Evolutionary conservation across 768 basidiomycete genomes (phyloP).

Genomic region (Suillus clintonianus): DNA sequence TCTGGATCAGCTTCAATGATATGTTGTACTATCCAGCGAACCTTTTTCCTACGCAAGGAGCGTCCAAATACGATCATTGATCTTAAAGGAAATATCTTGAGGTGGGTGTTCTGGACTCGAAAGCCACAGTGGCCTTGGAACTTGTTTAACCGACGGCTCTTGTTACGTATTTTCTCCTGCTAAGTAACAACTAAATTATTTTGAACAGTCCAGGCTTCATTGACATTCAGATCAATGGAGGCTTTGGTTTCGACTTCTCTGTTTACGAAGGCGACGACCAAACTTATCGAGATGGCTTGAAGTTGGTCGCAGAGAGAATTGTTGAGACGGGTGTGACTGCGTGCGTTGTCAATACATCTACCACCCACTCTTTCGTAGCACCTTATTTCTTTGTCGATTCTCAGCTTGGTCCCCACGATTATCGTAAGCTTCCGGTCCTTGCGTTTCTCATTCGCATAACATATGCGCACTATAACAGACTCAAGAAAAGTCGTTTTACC

Average conservation of each 20-base stretch:
- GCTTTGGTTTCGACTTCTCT: constrained; percentile 86
- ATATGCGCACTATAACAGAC: constrained; percentile 47
- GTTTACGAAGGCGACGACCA: constrained; percentile 74
- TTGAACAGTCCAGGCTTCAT: constrained; percentile 73
- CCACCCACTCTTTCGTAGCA: constrained; percentile 14
- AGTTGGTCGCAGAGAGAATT: constrained; percentile 71
- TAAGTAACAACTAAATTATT: constrained; percentile 8
- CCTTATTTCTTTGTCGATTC: constrained; percentile 25
- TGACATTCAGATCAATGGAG: constrained; percentile 90
- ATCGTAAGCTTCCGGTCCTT: constrained; percentile 50
- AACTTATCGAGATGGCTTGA: constrained; percentile 66
- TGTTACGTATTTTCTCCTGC: constrained; percentile 6
- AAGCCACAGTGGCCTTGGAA: background rate
- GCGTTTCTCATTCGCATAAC: background rate
- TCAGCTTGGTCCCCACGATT: constrained; percentile 63
- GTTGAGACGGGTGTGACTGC: constrained; percentile 88
- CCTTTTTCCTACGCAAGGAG: constrained; percentile 63
- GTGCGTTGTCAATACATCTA: constrained; percentile 43
- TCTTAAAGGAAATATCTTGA: constrained; percentile 75
- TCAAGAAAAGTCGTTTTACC: constrained; percentile 75
- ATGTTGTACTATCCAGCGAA: constrained; percentile 47
- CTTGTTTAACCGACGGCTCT: background rate
- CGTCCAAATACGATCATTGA: constrained; percentile 68
- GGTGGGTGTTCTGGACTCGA: constrained; percentile 36
- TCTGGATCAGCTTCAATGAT: constrained; percentile 4